phyloP scores from a whole-genome alignment of 1,284 basidiomycete species.

The Fomitiporia mediterranea region DNA sequence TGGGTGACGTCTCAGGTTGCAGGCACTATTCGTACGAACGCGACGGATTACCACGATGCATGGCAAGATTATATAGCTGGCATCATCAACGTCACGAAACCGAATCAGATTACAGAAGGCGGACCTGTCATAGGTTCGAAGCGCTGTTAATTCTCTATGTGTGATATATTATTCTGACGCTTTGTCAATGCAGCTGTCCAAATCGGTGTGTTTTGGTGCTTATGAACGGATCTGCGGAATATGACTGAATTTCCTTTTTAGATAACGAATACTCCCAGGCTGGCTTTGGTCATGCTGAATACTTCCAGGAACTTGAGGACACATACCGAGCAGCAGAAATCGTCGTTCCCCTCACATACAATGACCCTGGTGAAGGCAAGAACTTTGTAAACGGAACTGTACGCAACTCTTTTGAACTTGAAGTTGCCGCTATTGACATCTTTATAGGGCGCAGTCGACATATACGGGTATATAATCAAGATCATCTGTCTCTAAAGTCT shows the following conservation, averaged over 20 bases:
- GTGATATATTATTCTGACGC: no score
- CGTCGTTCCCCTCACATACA: slow-evolving; percentile 69
- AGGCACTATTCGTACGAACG: slow-evolving; percentile 64
- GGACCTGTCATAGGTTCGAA: slow-evolving; percentile 73
- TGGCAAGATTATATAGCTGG: slow-evolving; percentile 69
- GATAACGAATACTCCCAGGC: slow-evolving; percentile 75
- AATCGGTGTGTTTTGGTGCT: slow-evolving; percentile 42
- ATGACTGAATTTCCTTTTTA: slow-evolving; percentile 25
- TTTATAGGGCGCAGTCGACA: slow-evolving; percentile 45
- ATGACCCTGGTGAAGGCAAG: slow-evolving; percentile 53
- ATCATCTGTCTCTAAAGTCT: neutral
- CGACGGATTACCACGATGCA: slow-evolving; percentile 58
- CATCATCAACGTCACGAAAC: slow-evolving; percentile 54
- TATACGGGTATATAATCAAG: slow-evolving; percentile 57
- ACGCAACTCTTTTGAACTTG: neutral
- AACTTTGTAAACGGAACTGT: slow-evolving; percentile 70
- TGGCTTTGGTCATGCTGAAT: slow-evolving; percentile 45
- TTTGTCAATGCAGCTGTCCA: slow-evolving; percentile 48
- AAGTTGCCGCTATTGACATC: slow-evolving; percentile 40
- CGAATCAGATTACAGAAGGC: slow-evolving; percentile 64
- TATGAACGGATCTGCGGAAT: neutral
- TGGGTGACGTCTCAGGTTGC: slow-evolving; percentile 70
- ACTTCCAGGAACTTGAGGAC: slow-evolving; percentile 60
- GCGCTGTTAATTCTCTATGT: no score
- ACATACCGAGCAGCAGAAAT: slow-evolving; percentile 53